These are phyloP conservation scores for Delonix regia DNA, from an alignment of 306 rosid genomes.

Conservation along the genomic window DNA sequence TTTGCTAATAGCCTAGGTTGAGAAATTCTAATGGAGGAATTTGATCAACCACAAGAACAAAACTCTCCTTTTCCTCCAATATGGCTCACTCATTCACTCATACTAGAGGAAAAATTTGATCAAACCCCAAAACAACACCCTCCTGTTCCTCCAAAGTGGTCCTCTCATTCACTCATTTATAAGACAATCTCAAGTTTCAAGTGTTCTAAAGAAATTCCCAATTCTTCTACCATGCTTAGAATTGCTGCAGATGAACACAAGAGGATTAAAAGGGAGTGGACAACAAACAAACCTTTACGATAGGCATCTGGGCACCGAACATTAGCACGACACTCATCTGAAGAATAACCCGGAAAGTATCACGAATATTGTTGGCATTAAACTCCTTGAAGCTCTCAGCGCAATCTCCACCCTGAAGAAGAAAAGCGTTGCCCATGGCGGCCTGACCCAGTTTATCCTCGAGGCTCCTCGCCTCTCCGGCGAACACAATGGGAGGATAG, in stretches of 20 bases:
- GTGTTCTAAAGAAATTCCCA: not conserved
- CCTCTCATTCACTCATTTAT: not conserved
- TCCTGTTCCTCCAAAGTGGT: slow-evolving; percentile 2
- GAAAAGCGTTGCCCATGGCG: slow-evolving; percentile 50
- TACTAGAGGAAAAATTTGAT: not conserved
- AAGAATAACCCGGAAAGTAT: slow-evolving; percentile 54
- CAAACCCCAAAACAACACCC: slow-evolving; percentile 2
- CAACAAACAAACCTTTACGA: slow-evolving; percentile 42
- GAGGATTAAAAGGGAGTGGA: not conserved
- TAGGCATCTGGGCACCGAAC: slow-evolving; percentile 62
- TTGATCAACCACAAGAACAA: too few relatives aligned
- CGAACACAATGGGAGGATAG: slow-evolving; percentile 50
- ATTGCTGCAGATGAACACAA: not conserved
- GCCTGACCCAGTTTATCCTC: slow-evolving; percentile 51
- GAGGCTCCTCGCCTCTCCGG: slow-evolving; percentile 50
- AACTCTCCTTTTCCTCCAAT: too few relatives aligned
- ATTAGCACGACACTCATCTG: slow-evolving; percentile 57
- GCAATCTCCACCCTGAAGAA: slow-evolving; percentile 60
- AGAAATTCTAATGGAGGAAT: not conserved
- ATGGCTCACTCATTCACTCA: too few relatives aligned
- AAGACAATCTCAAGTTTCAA: slow-evolving; percentile 9
- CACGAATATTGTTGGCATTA: slow-evolving; percentile 56
- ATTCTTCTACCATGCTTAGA: not conserved
- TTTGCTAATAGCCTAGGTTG: not conserved
- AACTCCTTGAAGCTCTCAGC: slow-evolving; percentile 93